These are phyloP conservation scores for Hyphopichia burtonii DNA, from an alignment of 1,139 yeast species.

Conservation along the genomic window DNA sequence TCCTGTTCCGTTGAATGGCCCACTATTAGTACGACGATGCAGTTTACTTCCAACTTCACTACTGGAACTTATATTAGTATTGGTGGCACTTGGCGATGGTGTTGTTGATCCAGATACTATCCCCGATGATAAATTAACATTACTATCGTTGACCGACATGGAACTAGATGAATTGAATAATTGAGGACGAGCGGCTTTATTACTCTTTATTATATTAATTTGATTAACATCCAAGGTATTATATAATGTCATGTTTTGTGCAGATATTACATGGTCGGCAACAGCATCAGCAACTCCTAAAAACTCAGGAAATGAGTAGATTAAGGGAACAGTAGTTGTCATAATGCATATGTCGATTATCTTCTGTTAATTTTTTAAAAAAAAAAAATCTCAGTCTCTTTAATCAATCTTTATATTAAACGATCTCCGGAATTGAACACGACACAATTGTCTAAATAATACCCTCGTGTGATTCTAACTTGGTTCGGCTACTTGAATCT, in stretches of 20 bases:
- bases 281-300: slow-evolving; percentile 93
- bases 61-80: background rate
- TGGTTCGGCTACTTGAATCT: too few relatives aligned
- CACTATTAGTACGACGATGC: slow-evolving; percentile 8
- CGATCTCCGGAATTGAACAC: too few relatives aligned
- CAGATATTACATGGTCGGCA: slow-evolving; percentile 80
- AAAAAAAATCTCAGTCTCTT: background rate
- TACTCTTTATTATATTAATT: slow-evolving; percentile 26
- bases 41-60: slow-evolving; percentile 6
- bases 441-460: too few relatives aligned
- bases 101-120: slow-evolving; percentile 5
- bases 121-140: slow-evolving; percentile 8
- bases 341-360: slow-evolving; percentile 26
- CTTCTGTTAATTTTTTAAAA: background rate
- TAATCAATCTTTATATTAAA: too few relatives aligned
- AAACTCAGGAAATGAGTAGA: slow-evolving; percentile 87
- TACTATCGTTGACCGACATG: slow-evolving; percentile 8
- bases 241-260: slow-evolving; percentile 71
- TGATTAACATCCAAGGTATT: slow-evolving; percentile 43
- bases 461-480: too few relatives aligned
- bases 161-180: slow-evolving; percentile 14
- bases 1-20: slow-evolving; percentile 5
- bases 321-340: slow-evolving; percentile 92
- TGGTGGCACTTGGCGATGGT: slow-evolving; percentile 1
- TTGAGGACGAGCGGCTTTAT: slow-evolving; percentile 18